Percentiles rank a stretch among this genome's conserved stretches.
Evolutionary conservation across 169 alveolate genomes (phyloP).

Genomic region (Plasmodium knowlesi): DNA sequence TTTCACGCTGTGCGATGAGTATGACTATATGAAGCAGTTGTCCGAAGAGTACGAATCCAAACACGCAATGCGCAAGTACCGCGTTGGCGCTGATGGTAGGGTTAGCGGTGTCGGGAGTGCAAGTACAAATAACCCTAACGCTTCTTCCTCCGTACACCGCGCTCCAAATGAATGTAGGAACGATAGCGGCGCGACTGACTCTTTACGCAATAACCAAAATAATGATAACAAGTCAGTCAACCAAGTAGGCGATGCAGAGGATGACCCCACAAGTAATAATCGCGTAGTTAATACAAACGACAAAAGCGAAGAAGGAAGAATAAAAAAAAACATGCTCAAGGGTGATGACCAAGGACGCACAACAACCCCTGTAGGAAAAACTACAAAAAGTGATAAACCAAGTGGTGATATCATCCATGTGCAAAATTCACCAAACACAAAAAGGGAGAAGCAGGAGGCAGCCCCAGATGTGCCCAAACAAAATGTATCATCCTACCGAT

Average conservation of each 20-base stretch:
- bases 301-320: neutral
- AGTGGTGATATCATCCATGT: neutral
- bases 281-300: neutral
- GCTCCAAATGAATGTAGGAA: neutral
- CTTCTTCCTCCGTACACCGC: neutral
- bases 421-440: neutral
- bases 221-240: neutral
- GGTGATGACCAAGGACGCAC: neutral
- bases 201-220: neutral
- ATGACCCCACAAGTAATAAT: neutral
- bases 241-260: neutral
- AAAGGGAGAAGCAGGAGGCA: neutral
- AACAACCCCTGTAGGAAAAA: neutral
- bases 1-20: conserved; percentile 61
- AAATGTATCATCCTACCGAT: conserved; percentile 5
- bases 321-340: neutral
- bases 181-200: neutral
- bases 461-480: neutral
- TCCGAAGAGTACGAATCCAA: conserved; percentile 69
- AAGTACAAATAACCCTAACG: neutral
- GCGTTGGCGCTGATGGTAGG: neutral
- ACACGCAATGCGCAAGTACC: conserved; percentile 12
- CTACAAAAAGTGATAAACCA: neutral
- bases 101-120: neutral
- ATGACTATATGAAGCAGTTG: conserved; percentile 65